Base-by-base conservation (phyloP, 164 flowering plant species). In the Macadamia tetraphylla region DNA sequence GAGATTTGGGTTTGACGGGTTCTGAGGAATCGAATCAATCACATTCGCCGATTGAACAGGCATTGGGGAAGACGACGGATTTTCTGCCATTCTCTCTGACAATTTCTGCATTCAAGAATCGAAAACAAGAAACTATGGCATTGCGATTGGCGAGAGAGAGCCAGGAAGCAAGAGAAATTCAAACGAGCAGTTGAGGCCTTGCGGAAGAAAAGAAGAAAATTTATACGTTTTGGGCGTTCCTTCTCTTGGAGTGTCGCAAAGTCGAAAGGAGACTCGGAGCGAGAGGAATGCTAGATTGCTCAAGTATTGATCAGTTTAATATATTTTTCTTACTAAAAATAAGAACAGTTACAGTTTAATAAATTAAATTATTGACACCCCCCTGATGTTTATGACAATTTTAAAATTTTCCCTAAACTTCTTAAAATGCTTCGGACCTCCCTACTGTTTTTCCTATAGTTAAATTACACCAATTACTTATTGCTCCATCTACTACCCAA, bases 1-100 rank as follows among this genome's bases (percentile, higher is more conserved):
- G 51, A 71, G 71, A 53, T 42, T 75, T 30, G 71, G 74, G 74
- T 75, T 75, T 67, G 68, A 31, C 9, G 58, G 65, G 46, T 66
- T 65, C 6, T 52, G 64, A 32, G 69, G 52, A 51, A 70, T 66
- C 44, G 73, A 62, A 66, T 74, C 73, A 18, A 52, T 42, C 6
- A 51, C 43, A 58, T 68, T 64, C 7, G 67, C 59, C 30, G 78
- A 62, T 14, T 67, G 74, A 35, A 71, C 60, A 2, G 71, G 67
- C 9, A 67, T 75, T 31, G 78, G 71, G 0, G 78, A 69, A 40
- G 74, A 71, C n/a, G 52, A 58, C 11, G 53, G 48, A n/a, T 74
- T 74, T 3, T 74, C 77, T 23, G 73, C 73, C 77, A 74, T 67
- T 43, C 58, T 46, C 12, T 9, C 49, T 53, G 40, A 49, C 31